These are phyloP conservation scores for Trametes pubescens DNA, from an alignment of 1,284 basidiomycete genomes.

Conservation along the genomic window DNA sequence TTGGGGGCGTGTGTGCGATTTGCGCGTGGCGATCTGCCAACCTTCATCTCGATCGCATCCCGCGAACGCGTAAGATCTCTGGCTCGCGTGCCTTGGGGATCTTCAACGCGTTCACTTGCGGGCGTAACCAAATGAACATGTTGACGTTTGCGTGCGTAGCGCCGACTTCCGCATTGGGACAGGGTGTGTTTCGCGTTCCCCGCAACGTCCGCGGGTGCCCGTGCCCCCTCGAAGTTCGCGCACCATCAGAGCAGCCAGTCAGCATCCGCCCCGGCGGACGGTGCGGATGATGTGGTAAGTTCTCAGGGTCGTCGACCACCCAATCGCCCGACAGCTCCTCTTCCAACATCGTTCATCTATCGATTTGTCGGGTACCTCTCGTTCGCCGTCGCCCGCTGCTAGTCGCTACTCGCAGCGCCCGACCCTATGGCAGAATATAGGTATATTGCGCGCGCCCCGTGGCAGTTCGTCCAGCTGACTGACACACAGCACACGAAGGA, in stretches of 20 bases:
- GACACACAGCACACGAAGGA: slow-evolving; percentile 20
- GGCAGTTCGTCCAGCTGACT: slow-evolving; percentile 12
- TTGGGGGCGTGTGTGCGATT: slow-evolving; percentile 26
- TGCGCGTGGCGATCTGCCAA: slow-evolving; percentile 26
- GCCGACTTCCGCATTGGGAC: slow-evolving; percentile 1
- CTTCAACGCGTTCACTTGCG: background rate
- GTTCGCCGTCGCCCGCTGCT: slow-evolving; percentile 5
- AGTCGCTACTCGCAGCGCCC: slow-evolving; percentile 1
- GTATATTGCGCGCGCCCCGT: slow-evolving; percentile 20
- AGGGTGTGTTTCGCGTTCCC: slow-evolving; percentile 7
- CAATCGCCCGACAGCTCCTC: slow-evolving; percentile 9
- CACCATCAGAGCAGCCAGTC: background rate
- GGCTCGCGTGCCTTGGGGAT: slow-evolving; percentile 25
- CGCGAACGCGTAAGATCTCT: slow-evolving; percentile 20
- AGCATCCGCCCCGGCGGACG: background rate
- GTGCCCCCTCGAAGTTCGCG: background rate
- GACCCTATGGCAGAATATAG: slow-evolving; percentile 11
- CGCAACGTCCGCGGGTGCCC: slow-evolving; percentile 5
- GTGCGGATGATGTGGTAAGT: background rate
- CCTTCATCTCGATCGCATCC: slow-evolving; percentile 27
- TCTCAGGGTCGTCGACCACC: slow-evolving; percentile 1
- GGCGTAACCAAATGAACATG: slow-evolving; percentile 4
- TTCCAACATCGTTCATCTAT: slow-evolving; percentile 2
- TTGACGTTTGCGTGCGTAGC: slow-evolving; percentile 18
- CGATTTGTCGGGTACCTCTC: background rate